Conservation (phyloP, 1,284 basidiomycete genomes). For the Trametes sp. region DNA sequence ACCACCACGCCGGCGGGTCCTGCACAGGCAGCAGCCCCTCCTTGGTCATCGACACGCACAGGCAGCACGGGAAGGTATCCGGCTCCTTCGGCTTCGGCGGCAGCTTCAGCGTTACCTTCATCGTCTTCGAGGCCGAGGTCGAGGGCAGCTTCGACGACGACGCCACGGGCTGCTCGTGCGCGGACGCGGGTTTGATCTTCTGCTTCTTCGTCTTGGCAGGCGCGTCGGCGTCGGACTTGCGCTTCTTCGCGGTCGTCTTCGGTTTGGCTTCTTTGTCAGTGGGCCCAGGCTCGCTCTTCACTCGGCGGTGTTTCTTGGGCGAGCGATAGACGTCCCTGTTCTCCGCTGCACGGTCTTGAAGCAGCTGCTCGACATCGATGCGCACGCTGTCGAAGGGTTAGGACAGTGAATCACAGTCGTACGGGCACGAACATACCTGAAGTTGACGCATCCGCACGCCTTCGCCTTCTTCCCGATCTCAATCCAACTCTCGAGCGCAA, state of each 20-base stretch:
- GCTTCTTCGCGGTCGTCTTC: conserved; percentile 42
- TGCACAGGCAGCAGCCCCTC: conserved; percentile 74
- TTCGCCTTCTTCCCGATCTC: conserved; percentile 87
- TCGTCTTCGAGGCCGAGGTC: conserved; percentile 41
- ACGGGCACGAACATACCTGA: conserved; percentile 66
- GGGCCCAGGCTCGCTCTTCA: conserved; percentile 11
- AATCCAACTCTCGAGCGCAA: conserved; percentile 95
- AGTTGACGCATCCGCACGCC: conserved; percentile 83
- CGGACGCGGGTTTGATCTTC: conserved; percentile 38
- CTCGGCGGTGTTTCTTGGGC: conserved; percentile 16
- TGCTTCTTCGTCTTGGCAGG: conserved; percentile 43
- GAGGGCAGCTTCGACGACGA: conserved; percentile 27
- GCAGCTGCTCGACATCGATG: conserved; percentile 88
- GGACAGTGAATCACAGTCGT: neutral
- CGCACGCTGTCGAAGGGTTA: conserved; percentile 70
- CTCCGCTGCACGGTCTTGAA: conserved; percentile 68
- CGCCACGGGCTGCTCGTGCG: conserved; percentile 19
- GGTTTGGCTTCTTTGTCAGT: conserved; percentile 29
- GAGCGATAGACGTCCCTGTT: conserved; percentile 33
- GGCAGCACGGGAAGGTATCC: conserved; percentile 76
- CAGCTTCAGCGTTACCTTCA: conserved; percentile 67
- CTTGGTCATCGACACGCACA: conserved; percentile 72
- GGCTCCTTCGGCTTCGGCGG: conserved; percentile 62
- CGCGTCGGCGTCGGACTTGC: conserved; percentile 43
- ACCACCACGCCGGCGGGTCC: conserved; percentile 65